Conservation (phyloP, 1,139 yeast species). For the Saccharomyces pastorianus region DNA sequence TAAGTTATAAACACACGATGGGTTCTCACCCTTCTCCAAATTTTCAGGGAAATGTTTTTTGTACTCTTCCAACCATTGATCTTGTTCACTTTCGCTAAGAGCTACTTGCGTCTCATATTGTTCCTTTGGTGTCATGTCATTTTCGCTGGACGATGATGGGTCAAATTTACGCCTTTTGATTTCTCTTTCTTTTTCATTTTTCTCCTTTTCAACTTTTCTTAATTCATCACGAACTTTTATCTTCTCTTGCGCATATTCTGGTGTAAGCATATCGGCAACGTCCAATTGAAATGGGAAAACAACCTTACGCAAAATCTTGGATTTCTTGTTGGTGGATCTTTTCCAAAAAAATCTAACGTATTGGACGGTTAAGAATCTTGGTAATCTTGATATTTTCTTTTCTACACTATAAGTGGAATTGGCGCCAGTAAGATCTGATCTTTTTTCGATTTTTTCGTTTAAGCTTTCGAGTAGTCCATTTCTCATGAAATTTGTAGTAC, state of each 20-base stretch:
- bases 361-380: conserved; percentile 82
- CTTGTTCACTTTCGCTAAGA: conserved; percentile 29
- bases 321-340: conserved; percentile 80
- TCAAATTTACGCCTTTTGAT: conserved; percentile 57
- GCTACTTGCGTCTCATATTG: conserved; percentile 33
- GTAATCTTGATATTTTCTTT: conserved; percentile 69
- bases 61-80: conserved; percentile 35
- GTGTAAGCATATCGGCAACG: conserved; percentile 76
- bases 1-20: conserved; percentile 80
- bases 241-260: conserved; percentile 57
- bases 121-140: conserved; percentile 32
- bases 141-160: conserved; percentile 16
- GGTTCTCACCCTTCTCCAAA: conserved; percentile 58
- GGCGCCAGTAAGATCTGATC: conserved; percentile 56
- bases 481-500: conserved; percentile 76
- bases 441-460: conserved; percentile 69
- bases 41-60: conserved; percentile 32
- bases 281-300: conserved; percentile 92
- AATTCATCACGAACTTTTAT: conserved; percentile 69
- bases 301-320: conserved; percentile 88
- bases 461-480: conserved; percentile 76
- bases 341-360: conserved; percentile 96
- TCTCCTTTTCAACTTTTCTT: conserved; percentile 68
- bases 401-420: conserved; percentile 64
- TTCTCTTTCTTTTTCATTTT: conserved; percentile 63